Conservation (phyloP, 495 filamentous ascomycete species). For the Aspergillus conjunctus region DNA sequence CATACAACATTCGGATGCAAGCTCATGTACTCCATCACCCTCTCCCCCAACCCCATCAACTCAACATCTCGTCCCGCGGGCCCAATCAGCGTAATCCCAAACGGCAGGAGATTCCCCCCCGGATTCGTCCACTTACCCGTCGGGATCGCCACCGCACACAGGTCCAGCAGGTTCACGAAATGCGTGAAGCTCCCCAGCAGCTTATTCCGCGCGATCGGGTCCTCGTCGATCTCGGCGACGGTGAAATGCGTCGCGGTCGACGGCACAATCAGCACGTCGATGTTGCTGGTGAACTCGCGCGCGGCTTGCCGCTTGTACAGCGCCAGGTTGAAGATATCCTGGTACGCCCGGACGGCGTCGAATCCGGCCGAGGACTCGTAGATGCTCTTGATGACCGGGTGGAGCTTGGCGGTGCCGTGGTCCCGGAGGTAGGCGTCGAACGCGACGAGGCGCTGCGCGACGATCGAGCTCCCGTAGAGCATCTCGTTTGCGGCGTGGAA, state of each 20-base stretch:
- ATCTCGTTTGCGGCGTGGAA: slow-evolving; percentile 13
- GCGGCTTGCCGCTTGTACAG: slow-evolving; percentile 9
- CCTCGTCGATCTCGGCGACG: slow-evolving; percentile 8
- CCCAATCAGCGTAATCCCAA: slow-evolving; percentile 13
- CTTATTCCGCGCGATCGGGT: slow-evolving; percentile 10
- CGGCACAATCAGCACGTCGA: slow-evolving; percentile 10
- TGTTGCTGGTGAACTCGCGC: slow-evolving; percentile 1
- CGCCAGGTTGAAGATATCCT: slow-evolving; percentile 14
- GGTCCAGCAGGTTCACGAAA: slow-evolving; percentile 13
- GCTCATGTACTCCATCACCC: slow-evolving; percentile 2
- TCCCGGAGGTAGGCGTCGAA: slow-evolving; percentile 6
- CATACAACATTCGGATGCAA: background rate
- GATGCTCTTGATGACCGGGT: slow-evolving; percentile 7
- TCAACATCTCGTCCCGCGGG: slow-evolving; percentile 11
- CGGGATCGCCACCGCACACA: slow-evolving; percentile 11
- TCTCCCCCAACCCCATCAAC: slow-evolving; percentile 8
- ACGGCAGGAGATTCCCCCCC: slow-evolving; percentile 12
- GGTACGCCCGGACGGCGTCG: slow-evolving; percentile 10
- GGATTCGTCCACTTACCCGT: slow-evolving; percentile 9
- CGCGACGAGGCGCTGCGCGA: slow-evolving; percentile 11
- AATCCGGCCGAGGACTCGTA: slow-evolving; percentile 11
- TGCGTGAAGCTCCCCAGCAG: slow-evolving; percentile 14
- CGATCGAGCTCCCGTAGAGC: slow-evolving; percentile 14
- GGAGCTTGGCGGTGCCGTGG: background rate
- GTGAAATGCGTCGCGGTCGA: slow-evolving; percentile 12